Percentiles rank a stretch among this genome's conserved stretches.
These are phyloP conservation scores for Suillus luteus DNA, from an alignment of 768 basidiomycete species.

Conservation along the genomic window DNA sequence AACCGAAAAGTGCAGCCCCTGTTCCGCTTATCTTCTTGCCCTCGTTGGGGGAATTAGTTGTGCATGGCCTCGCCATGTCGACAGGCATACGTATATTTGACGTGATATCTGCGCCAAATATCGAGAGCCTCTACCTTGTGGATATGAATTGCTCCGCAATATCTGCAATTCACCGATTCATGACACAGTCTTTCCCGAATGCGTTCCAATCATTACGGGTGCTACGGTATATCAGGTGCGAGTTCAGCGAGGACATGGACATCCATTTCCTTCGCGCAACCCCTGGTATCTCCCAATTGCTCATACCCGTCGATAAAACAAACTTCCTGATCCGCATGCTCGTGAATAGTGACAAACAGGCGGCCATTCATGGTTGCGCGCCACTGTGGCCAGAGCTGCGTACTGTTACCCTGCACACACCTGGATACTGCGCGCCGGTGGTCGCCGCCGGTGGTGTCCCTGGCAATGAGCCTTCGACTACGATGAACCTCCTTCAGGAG, in stretches of 20 bases:
- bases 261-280: slow-evolving; percentile 34
- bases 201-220: slow-evolving; percentile 31
- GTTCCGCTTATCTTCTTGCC: slow-evolving; percentile 27
- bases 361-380: slow-evolving; percentile 27
- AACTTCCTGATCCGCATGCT: slow-evolving; percentile 34
- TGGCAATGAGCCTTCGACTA: slow-evolving; percentile 32
- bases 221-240: slow-evolving; percentile 33
- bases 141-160: slow-evolving; percentile 32
- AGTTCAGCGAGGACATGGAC: slow-evolving; percentile 34
- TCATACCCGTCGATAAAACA: slow-evolving; percentile 32
- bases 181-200: slow-evolving; percentile 28
- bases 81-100: slow-evolving; percentile 35
- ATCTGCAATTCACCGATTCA: slow-evolving; percentile 30
- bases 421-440: slow-evolving; percentile 26
- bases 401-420: slow-evolving; percentile 32
- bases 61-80: slow-evolving; percentile 31
- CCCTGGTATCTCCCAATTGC: slow-evolving; percentile 34
- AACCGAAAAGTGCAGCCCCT: slow-evolving; percentile 24
- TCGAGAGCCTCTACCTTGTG: slow-evolving; percentile 34
- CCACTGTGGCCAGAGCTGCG: slow-evolving; percentile 33
- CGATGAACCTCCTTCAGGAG: slow-evolving; percentile 33
- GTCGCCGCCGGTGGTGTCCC: slow-evolving; percentile 25
- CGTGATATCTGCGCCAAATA: slow-evolving; percentile 33
- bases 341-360: slow-evolving; percentile 37
- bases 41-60: slow-evolving; percentile 31